These are phyloP conservation scores for Penicillium crustosum DNA, from an alignment of 2,329 filamentous ascomycete species.

Conservation along the genomic window DNA sequence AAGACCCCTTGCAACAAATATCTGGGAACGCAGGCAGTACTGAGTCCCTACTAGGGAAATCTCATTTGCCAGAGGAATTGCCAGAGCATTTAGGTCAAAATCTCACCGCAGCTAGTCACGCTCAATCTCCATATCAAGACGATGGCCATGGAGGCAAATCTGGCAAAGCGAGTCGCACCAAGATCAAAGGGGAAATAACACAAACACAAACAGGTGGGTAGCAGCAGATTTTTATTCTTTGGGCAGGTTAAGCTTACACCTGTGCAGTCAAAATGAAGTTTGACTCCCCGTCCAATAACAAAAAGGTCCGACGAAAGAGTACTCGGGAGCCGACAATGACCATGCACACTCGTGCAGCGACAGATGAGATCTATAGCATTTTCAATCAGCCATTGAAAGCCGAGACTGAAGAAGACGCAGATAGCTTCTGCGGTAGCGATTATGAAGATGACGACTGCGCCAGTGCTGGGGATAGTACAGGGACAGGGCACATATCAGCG, in stretches of 20 bases:
- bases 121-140: constrained; percentile 19
- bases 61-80: constrained; percentile 25
- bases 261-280: constrained; percentile 84
- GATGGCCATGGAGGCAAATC: constrained; percentile 30
- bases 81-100: constrained; percentile 35
- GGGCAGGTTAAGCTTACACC: constrained; percentile 30
- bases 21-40: constrained; percentile 42
- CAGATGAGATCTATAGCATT: constrained; percentile 95
- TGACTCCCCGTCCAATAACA: constrained; percentile 79
- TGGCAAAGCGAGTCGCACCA: constrained; percentile 66
- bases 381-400: constrained; percentile 81
- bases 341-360: constrained; percentile 89
- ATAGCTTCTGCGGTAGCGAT: constrained; percentile 65
- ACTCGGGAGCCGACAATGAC: constrained; percentile 93
- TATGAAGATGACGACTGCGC: constrained; percentile 75
- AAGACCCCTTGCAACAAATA: constrained; percentile 56
- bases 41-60: constrained; percentile 19
- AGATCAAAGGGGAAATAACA: constrained; percentile 68
- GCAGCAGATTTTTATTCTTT: neutral
- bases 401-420: constrained; percentile 51
- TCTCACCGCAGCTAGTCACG: constrained; percentile 27
- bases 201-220: constrained; percentile 78
- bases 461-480: constrained; percentile 80
- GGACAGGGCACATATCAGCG: constrained; percentile 68
- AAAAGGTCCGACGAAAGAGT: constrained; percentile 78